Percentiles rank a stretch among this genome's conserved stretches.
Evolutionary conservation across 495 filamentous ascomycete species (phyloP).

Genomic region (Opeltia flavorubescens): DNA sequence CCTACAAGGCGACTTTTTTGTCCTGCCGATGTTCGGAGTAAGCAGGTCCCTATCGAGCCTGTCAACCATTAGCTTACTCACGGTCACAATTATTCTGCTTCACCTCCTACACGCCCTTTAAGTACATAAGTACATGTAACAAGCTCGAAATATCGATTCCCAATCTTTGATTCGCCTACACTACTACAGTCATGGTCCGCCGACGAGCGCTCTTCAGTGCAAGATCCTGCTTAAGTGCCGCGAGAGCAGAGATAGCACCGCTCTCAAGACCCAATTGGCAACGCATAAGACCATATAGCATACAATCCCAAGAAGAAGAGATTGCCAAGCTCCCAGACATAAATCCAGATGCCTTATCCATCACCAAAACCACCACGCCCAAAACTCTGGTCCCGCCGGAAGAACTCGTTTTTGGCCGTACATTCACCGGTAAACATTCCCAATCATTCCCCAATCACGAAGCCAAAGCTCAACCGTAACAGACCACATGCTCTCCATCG

Average conservation of each 20-base stretch:
- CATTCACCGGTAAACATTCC: conserved; percentile 58
- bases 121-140: too few species aligned
- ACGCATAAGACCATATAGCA: conserved; percentile 43
- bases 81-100: too few species aligned
- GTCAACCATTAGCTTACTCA: too few species aligned
- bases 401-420: conserved; percentile 72
- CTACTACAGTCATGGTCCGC: conserved; percentile 1
- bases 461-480: conserved; percentile 2
- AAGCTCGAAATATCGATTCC: too few species aligned
- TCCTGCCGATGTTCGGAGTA: too few species aligned
- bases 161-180: neutral
- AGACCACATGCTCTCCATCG: conserved; percentile 95
- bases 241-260: conserved; percentile 19
- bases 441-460: neutral
- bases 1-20: too few species aligned
- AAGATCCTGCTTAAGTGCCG: conserved; percentile 12
- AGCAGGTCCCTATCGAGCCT: too few species aligned
- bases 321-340: conserved; percentile 44
- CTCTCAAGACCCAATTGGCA: conserved; percentile 16
- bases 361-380: conserved; percentile 62
- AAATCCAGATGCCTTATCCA: conserved; percentile 58
- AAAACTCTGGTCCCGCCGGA: conserved; percentile 58
- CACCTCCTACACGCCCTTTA: too few species aligned
- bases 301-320: conserved; percentile 37
- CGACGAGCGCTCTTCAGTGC: neutral